A percentile compares a stretch with the other conserved stretches of the same genome.
Conservation (phyloP, 768 basidiomycete species). For the Pleurotus tuber-regium region DNA sequence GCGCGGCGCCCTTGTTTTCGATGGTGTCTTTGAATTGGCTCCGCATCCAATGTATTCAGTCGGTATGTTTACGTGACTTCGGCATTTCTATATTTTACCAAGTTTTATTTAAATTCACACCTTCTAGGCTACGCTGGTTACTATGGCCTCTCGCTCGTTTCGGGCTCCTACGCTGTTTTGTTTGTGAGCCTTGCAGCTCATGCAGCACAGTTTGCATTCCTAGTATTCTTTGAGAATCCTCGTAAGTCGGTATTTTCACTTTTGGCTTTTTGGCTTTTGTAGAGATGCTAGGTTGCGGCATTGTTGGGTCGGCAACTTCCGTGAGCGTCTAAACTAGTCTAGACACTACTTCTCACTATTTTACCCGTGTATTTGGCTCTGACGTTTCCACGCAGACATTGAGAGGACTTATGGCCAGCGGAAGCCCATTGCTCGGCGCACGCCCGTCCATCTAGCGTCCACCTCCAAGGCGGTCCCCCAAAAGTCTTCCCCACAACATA, state of each 20-base stretch:
- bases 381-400: constrained; percentile 56
- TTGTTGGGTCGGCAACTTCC: too few relatives aligned
- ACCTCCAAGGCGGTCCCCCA: constrained; percentile 5
- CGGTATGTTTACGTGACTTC: constrained; percentile 30
- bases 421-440: constrained; percentile 85
- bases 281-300: too few relatives aligned
- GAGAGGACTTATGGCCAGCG: constrained; percentile 92
- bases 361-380: too few relatives aligned
- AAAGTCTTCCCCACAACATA: constrained; percentile 12
- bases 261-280: too few relatives aligned
- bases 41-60: constrained; percentile 97
- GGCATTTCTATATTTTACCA: not conserved
- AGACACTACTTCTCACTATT: too few relatives aligned
- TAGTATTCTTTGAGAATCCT: constrained; percentile 95
- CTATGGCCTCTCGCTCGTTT: constrained; percentile 91
- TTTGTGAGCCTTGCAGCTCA: constrained; percentile 95
- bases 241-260: constrained; percentile 73
- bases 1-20: constrained; percentile 91
- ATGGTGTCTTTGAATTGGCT: constrained; percentile 95
- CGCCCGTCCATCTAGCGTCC: constrained; percentile 43
- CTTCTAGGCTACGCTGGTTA: constrained; percentile 88
- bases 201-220: constrained; percentile 94
- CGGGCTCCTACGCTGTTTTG: constrained; percentile 85
- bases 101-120: constrained; percentile 6
- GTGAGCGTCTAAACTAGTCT: constrained; percentile 9